A percentile compares a stretch with the other conserved stretches of the same genome.
Evolutionary conservation across 805 yeast genomes (phyloP).

Genomic region (Hanseniaspora valbyensis): DNA sequence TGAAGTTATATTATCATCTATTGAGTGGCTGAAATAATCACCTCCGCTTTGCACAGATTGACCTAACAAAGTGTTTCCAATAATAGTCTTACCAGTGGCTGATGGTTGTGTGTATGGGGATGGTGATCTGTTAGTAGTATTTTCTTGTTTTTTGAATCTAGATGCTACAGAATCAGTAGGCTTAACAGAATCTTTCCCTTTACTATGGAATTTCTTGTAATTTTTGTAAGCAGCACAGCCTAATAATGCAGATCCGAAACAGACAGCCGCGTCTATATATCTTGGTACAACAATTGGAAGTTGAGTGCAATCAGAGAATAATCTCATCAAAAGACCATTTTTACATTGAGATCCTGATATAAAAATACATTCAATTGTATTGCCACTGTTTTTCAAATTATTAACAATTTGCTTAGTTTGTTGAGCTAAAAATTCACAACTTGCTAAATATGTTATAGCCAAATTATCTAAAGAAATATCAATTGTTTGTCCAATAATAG

Average conservation of each 20-base stretch:
- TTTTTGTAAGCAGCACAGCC: slow-evolving; percentile 89
- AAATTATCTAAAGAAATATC: slow-evolving; percentile 74
- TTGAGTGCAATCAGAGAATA: slow-evolving; percentile 87
- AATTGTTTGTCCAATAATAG: slow-evolving; percentile 87
- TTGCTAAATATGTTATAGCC: slow-evolving; percentile 78
- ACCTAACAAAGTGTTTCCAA: slow-evolving; percentile 40
- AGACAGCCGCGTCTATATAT: slow-evolving; percentile 94
- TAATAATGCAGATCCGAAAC: slow-evolving; percentile 85
- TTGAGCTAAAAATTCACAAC: slow-evolving; percentile 94
- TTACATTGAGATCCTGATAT: slow-evolving; percentile 97
- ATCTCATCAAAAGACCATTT: slow-evolving; percentile 75
- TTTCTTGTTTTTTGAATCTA: slow-evolving; percentile 9
- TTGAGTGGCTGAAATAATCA: slow-evolving; percentile 21
- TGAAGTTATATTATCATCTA: slow-evolving; percentile 28
- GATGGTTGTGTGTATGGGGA: slow-evolving; percentile 74
- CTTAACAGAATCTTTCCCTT: too few species aligned
- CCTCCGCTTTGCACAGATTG: not conserved
- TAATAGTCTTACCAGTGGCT: slow-evolving; percentile 43
- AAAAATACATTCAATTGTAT: slow-evolving; percentile 60
- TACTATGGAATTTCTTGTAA: slow-evolving; percentile 27
- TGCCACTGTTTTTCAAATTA: slow-evolving; percentile 72
- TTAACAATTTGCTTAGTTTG: slow-evolving; percentile 93
- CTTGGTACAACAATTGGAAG: slow-evolving; percentile 85
- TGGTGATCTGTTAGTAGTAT: slow-evolving; percentile 26
- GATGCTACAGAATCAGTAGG: slow-evolving; percentile 15